A percentile compares a stretch with the other conserved stretches of the same genome.
phyloP scores from a whole-genome alignment of 106 monocot species.

The Dendrobium catenatum region DNA sequence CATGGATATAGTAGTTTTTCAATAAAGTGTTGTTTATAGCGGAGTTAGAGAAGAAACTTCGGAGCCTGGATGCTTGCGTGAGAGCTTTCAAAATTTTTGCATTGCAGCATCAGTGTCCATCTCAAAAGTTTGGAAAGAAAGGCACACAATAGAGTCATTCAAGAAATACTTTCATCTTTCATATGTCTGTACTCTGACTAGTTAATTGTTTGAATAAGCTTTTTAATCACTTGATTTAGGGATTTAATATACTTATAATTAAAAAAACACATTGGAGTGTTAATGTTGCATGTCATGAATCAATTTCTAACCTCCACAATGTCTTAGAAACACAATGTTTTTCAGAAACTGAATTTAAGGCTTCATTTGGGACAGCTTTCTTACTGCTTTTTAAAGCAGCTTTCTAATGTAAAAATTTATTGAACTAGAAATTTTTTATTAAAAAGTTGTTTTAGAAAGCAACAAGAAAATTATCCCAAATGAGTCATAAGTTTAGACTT shows the following conservation, averaged over 20 bases:
- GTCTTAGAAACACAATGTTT: not conserved
- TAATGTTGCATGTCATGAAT: not conserved
- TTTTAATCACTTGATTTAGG: not conserved
- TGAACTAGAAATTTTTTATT: too few species aligned
- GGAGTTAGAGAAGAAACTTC: not conserved
- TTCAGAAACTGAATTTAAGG: not conserved
- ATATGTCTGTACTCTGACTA: too few species aligned
- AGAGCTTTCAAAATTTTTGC: not conserved
- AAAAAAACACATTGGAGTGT: not conserved
- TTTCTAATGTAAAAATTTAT: too few species aligned
- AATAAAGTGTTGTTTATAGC: not conserved
- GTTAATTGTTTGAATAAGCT: not conserved
- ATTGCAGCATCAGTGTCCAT: not conserved
- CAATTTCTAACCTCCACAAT: not conserved
- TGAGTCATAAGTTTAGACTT: not conserved
- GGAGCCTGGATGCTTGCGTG: not conserved
- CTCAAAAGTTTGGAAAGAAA: not conserved
- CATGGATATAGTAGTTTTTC: not conserved
- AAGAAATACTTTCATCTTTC: not conserved
- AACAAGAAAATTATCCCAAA: too few species aligned
- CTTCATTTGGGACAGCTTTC: too few species aligned
- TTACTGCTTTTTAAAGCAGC: too few species aligned
- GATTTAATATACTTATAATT: not conserved
- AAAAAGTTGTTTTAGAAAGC: too few species aligned
- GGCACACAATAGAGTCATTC: not conserved